These are phyloP conservation scores for Leptomonas pyrrhocoris DNA, from an alignment of 208 protist species.

Conservation along the genomic window DNA sequence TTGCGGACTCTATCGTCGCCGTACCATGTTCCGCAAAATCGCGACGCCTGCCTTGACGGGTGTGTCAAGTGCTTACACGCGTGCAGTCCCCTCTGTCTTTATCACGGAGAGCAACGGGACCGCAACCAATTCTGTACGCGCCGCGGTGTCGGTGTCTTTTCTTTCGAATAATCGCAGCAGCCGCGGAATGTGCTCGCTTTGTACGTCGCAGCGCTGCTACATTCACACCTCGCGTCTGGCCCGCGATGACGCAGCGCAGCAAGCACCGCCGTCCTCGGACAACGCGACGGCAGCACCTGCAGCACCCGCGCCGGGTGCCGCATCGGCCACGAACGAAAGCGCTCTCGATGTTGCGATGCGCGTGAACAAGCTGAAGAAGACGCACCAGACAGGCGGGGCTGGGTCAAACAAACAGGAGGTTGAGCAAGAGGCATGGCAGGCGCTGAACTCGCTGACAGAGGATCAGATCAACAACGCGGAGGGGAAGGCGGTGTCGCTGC, in stretches of 20 bases:
- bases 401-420: slow-evolving; percentile 65
- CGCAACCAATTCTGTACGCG: neutral
- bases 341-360: slow-evolving; percentile 88
- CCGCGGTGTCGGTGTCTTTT: neutral
- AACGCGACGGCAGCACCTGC: slow-evolving; percentile 10
- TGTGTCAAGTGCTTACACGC: neutral
- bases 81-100: neutral
- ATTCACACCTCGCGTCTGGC: neutral
- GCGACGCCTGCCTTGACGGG: neutral
- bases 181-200: neutral
- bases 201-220: slow-evolving; percentile 7
- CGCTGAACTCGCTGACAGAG: slow-evolving; percentile 81
- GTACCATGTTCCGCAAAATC: slow-evolving; percentile 8
- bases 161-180: neutral
- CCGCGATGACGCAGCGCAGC: slow-evolving; percentile 2
- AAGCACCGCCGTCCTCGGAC: slow-evolving; percentile 11
- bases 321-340: slow-evolving; percentile 34
- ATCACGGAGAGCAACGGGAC: neutral
- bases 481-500: slow-evolving; percentile 85
- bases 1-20: neutral
- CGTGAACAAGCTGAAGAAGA: slow-evolving; percentile 85
- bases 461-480: slow-evolving; percentile 86
- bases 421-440: slow-evolving; percentile 77
- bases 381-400: slow-evolving; percentile 70
- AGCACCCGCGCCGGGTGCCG: slow-evolving; percentile 2